phyloP scores from a whole-genome alignment of 2,329 filamentous ascomycete genomes.

The Elsinoe batatas region DNA sequence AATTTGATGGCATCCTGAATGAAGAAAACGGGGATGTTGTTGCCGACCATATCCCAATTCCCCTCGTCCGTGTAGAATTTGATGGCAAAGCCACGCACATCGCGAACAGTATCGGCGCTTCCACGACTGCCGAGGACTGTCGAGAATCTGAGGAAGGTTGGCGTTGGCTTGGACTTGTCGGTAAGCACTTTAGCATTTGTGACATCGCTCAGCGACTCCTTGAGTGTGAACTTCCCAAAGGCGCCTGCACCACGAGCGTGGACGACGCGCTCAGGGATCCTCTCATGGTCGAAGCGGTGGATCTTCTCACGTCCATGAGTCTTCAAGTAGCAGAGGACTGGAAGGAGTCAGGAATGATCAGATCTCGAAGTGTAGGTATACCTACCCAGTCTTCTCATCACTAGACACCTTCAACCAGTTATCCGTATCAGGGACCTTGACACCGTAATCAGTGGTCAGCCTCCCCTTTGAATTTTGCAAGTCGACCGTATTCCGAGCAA shows the following conservation, averaged over 20 bases:
- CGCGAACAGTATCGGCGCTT: conserved; percentile 71
- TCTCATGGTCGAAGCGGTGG: conserved; percentile 65
- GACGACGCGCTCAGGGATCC: conserved; percentile 59
- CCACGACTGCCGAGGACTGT: conserved; percentile 67
- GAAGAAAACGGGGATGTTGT: conserved; percentile 56
- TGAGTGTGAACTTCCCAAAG: conserved; percentile 57
- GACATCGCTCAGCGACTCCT: conserved; percentile 53
- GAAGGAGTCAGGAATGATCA: background rate
- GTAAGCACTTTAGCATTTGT: conserved; percentile 55
- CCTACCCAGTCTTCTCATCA: conserved; percentile 46
- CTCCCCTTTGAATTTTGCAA: conserved; percentile 44
- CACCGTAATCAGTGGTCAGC: conserved; percentile 69
- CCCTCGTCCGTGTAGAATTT: conserved; percentile 72
- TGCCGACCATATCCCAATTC: conserved; percentile 65
- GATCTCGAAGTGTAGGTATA: background rate
- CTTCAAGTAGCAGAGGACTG: conserved; percentile 59
- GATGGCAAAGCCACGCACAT: conserved; percentile 69
- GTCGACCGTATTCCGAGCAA: conserved; percentile 34
- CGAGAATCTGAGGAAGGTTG: conserved; percentile 64
- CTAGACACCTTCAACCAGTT: conserved; percentile 62
- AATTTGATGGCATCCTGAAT: conserved; percentile 47
- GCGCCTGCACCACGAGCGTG: conserved; percentile 56
- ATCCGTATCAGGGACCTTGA: conserved; percentile 63
- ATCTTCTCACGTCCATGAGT: conserved; percentile 68
- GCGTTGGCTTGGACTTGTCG: conserved; percentile 57